Conservation (phyloP, 108 stramenopile species). For the Hondaea fermentalgiana region DNA sequence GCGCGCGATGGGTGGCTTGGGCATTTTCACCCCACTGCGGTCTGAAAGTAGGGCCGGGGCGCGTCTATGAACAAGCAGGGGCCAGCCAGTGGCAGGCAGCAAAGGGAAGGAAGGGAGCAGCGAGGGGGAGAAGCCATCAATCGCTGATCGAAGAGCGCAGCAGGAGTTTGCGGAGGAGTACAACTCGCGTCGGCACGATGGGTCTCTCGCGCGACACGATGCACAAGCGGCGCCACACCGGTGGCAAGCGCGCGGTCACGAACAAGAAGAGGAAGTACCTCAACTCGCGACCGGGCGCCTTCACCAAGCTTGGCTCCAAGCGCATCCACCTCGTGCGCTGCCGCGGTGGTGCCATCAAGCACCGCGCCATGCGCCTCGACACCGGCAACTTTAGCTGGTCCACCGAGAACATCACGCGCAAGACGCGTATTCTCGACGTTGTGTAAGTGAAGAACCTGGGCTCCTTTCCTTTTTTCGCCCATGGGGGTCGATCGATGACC, state of each 20-base stretch:
- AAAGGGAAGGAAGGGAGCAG: too few species aligned
- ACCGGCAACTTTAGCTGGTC: slow-evolving; percentile 98
- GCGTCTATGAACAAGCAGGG: too few species aligned
- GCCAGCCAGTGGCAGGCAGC: too few species aligned
- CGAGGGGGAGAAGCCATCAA: too few species aligned
- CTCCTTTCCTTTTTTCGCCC: too few species aligned
- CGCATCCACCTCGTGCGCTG: slow-evolving; percentile 79
- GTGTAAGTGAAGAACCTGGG: slow-evolving; percentile 19
- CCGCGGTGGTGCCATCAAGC: slow-evolving; percentile 92
- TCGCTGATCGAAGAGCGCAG: too few species aligned
- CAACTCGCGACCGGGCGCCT: slow-evolving; percentile 89
- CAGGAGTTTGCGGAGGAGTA: neutral
- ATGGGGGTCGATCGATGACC: too few species aligned
- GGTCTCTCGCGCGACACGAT: slow-evolving; percentile 96
- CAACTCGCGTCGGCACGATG: slow-evolving; percentile 30
- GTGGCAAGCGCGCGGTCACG: slow-evolving; percentile 86
- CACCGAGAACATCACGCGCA: slow-evolving; percentile 91
- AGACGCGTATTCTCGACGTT: slow-evolving; percentile 97
- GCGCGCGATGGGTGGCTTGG: too few species aligned
- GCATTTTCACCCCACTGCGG: too few species aligned
- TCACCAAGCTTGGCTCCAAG: slow-evolving; percentile 93
- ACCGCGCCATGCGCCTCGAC: slow-evolving; percentile 90
- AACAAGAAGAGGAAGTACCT: slow-evolving; percentile 99
- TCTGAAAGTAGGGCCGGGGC: too few species aligned
- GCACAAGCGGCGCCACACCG: slow-evolving; percentile 98